phyloP scores from a whole-genome alignment of 495 filamentous ascomycete genomes.

The Trichocladium uniseriatum region DNA sequence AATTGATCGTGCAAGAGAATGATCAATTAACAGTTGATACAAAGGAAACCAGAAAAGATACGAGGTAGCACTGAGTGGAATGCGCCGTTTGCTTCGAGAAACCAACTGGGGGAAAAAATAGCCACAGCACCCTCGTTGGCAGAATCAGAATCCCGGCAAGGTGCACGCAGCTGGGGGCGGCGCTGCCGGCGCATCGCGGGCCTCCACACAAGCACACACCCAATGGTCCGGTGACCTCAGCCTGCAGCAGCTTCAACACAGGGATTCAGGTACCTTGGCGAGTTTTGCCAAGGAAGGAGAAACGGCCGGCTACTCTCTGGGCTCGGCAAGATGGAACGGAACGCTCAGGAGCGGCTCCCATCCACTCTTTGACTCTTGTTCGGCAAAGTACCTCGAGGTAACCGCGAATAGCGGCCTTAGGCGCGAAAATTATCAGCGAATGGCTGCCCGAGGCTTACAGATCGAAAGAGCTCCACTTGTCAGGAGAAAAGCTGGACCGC shows the following conservation, averaged over 20 bases:
- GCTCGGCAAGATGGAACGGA: constrained; percentile 16
- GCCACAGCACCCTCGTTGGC: constrained; percentile 7
- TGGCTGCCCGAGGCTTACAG: too few relatives aligned
- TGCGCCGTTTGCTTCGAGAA: constrained; percentile 3
- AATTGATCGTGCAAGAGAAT: background rate
- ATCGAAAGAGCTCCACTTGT: too few relatives aligned
- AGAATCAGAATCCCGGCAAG: constrained; percentile 3
- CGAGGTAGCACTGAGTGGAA: background rate
- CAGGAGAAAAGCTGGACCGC: background rate
- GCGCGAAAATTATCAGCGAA: too few relatives aligned
- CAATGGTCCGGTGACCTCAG: constrained; percentile 21
- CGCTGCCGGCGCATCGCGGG: constrained; percentile 9
- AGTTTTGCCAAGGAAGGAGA: background rate
- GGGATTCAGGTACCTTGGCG: constrained; percentile 13
- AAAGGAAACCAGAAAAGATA: background rate
- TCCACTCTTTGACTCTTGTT: too few relatives aligned
- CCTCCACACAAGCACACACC: too few relatives aligned
- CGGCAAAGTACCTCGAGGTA: background rate
- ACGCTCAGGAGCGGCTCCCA: background rate
- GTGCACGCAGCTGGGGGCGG: constrained; percentile 8
- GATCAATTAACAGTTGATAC: background rate
- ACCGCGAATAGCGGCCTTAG: too few relatives aligned
- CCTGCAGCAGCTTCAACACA: constrained; percentile 15
- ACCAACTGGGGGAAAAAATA: constrained; percentile 12
- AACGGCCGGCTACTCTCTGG: background rate